Evolutionary conservation across 2,329 filamentous ascomycete species (phyloP).

Genomic region (Botrytis tulipae): DNA sequence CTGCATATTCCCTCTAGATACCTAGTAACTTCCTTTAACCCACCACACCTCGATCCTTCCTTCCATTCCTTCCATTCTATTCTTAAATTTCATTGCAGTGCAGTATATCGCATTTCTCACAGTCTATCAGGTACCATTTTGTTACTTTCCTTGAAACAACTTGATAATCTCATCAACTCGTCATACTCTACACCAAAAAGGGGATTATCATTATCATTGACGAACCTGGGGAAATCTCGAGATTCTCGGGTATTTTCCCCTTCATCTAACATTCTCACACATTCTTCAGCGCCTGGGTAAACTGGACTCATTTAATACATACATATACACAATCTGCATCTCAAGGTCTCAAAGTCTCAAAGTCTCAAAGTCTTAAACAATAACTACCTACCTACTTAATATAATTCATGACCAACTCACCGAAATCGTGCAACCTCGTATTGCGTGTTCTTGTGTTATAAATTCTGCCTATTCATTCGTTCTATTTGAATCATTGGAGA

Average conservation of each 20-base stretch:
- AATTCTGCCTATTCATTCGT: conserved; percentile 18
- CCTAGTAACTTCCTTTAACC: background rate
- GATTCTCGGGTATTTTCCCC: background rate
- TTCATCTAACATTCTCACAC: conserved; percentile 18
- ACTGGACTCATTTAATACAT: background rate
- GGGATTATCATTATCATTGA: background rate
- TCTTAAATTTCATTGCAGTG: background rate
- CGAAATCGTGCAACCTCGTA: conserved; percentile 12
- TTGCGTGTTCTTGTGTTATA: conserved; percentile 13
- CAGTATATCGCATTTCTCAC: background rate
- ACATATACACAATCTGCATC: background rate
- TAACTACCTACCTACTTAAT: background rate
- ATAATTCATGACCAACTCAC: conserved; percentile 9
- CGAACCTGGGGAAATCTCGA: background rate
- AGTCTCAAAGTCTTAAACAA: background rate
- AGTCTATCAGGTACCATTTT: background rate
- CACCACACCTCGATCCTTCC: background rate
- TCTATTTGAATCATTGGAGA: background rate
- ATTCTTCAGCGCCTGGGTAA: background rate
- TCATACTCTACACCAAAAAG: background rate
- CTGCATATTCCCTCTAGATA: background rate
- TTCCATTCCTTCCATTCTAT: background rate
- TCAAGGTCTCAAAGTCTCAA: background rate
- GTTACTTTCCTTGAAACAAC: background rate
- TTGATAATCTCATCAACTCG: background rate